Evolutionary conservation across 345 rosid species (phyloP).

Genomic region (Lepidium aucheri): DNA sequence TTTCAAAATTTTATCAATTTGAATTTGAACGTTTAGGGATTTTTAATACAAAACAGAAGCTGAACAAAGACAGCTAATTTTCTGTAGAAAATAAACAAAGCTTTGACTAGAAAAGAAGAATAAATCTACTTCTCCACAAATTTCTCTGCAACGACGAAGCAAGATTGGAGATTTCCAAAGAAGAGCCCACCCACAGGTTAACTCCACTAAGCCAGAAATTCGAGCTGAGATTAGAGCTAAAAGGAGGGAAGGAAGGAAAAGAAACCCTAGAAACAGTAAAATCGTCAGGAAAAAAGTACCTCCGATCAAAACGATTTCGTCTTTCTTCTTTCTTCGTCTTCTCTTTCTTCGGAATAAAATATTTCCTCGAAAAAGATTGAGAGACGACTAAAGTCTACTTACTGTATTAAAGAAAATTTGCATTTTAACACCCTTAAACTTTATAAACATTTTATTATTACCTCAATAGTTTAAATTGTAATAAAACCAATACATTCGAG

Average conservation of each 20-base stretch:
- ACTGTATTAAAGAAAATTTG: background rate
- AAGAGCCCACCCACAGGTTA: background rate
- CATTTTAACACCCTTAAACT: conserved; percentile 6
- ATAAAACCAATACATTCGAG: background rate
- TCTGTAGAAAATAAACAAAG: background rate
- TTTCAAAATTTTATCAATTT: background rate
- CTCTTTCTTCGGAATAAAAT: background rate
- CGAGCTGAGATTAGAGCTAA: background rate
- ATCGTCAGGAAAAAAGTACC: conserved; percentile 20
- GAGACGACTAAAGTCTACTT: background rate
- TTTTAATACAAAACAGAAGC: background rate
- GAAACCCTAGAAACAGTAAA: conserved; percentile 2
- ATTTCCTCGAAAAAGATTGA: background rate
- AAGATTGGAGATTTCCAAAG: background rate
- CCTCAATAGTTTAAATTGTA: background rate
- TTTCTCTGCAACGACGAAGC: conserved; percentile 11
- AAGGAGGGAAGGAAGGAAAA: background rate
- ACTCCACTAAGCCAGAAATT: background rate
- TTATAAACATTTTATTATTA: background rate
- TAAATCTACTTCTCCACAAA: conserved; percentile 1
- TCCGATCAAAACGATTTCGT: conserved; percentile 23
- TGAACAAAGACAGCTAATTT: background rate
- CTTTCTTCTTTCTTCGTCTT: background rate
- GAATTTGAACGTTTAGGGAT: background rate
- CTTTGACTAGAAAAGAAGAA: conserved; percentile 8